These are phyloP conservation scores for Orbilia brochopaga DNA, from an alignment of 2,329 filamentous ascomycete species.

Conservation along the genomic window DNA sequence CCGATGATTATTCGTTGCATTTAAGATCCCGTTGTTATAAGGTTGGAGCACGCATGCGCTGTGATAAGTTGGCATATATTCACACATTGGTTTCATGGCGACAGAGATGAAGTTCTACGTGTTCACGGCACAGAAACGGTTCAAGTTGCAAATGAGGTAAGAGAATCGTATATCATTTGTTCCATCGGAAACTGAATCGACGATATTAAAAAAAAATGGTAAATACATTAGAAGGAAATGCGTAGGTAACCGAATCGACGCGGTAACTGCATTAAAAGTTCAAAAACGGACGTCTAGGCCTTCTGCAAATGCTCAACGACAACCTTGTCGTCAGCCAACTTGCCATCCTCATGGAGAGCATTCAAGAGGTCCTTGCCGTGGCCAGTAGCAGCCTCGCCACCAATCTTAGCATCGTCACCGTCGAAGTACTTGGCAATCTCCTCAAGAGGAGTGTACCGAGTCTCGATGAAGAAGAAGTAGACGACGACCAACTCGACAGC, in stretches of 20 bases:
- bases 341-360: conserved; percentile 52
- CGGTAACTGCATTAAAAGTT: conserved; percentile 17
- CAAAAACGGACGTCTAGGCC: conserved; percentile 26
- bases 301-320: conserved; percentile 48
- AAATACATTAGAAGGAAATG: conserved; percentile 27
- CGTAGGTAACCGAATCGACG: conserved; percentile 5
- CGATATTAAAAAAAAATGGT: conserved; percentile 46
- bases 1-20: no score
- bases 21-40: no score
- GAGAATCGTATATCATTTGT: conserved; percentile 32
- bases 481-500: conserved; percentile 59
- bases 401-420: conserved; percentile 57
- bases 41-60: no score
- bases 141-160: no score
- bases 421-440: conserved; percentile 61
- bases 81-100: no score
- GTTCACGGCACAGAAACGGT: no score
- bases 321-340: conserved; percentile 43
- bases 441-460: conserved; percentile 60
- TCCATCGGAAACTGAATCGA: conserved; percentile 20
- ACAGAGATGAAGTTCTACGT: no score
- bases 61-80: neutral
- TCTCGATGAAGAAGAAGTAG: conserved; percentile 61
- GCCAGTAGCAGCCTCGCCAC: conserved; percentile 51
- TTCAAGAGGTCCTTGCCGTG: conserved; percentile 50